phyloP scores from a whole-genome alignment of 2,329 filamentous ascomycete genomes.

The Stagonosporopsis cucurbitacearum region DNA sequence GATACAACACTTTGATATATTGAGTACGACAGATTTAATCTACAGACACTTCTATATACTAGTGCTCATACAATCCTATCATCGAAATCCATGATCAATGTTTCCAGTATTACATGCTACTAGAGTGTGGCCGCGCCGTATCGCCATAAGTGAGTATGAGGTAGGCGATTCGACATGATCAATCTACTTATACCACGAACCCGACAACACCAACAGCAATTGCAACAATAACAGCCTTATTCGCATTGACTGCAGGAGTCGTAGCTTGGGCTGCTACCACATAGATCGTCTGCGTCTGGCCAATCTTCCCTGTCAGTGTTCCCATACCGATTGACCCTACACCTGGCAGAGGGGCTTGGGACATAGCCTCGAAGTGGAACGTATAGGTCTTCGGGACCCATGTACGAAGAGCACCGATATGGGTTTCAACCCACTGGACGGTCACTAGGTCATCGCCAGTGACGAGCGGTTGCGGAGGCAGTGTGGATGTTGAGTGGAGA shows the following conservation, averaged over 20 bases:
- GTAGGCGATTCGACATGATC: not conserved
- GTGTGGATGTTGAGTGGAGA: constrained; percentile 5
- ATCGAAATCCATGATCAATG: not conserved
- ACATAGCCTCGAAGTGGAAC: constrained; percentile 33
- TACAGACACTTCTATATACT: too few species aligned
- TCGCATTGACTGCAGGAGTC: constrained; percentile 25
- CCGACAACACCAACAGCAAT: constrained; percentile 35
- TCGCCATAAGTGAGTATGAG: not conserved
- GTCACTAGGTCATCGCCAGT: constrained; percentile 32
- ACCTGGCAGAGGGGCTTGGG: constrained; percentile 33
- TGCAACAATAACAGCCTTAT: constrained; percentile 26
- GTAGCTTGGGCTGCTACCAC: constrained; percentile 29
- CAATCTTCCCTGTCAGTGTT: constrained; percentile 39
- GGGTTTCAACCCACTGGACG: constrained; percentile 44
- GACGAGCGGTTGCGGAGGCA: not conserved
- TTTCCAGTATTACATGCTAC: too few species aligned
- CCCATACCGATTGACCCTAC: constrained; percentile 45
- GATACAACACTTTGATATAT: too few species aligned
- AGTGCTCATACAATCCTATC: not conserved
- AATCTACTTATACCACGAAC: constrained; percentile 21
- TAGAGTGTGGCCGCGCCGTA: too few species aligned
- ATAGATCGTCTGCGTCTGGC: constrained; percentile 35
- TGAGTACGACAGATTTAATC: too few species aligned
- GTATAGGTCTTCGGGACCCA: constrained; percentile 44
- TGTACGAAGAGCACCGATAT: constrained; percentile 34